phyloP scores from a whole-genome alignment of 1,139 yeast genomes.

The Zygosaccharomyces pseudobailii region DNA sequence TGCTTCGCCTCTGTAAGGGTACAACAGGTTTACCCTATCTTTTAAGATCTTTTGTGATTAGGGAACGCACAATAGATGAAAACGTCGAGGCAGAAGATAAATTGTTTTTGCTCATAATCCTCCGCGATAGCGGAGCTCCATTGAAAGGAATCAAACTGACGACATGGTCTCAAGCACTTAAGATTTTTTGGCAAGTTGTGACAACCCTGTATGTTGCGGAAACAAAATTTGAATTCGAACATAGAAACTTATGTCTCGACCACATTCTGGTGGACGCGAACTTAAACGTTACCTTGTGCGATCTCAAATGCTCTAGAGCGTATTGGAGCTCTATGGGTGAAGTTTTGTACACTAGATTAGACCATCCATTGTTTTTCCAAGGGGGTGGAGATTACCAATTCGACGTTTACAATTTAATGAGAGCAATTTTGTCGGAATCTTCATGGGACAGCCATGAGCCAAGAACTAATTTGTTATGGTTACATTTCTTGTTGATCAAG shows the following conservation, averaged over 20 bases:
- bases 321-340: slow-evolving; percentile 28
- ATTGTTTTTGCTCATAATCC: slow-evolving; percentile 23
- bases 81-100: slow-evolving; percentile 7
- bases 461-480: slow-evolving; percentile 42
- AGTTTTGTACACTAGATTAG: slow-evolving; percentile 39
- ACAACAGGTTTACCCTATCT: slow-evolving; percentile 30
- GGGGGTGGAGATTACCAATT: slow-evolving; percentile 50
- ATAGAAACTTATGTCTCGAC: slow-evolving; percentile 64
- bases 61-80: slow-evolving; percentile 9
- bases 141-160: slow-evolving; percentile 29
- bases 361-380: slow-evolving; percentile 49
- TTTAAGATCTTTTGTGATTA: slow-evolving; percentile 22
- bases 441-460: slow-evolving; percentile 38
- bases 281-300: slow-evolving; percentile 49
- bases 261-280: slow-evolving; percentile 42
- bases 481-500: slow-evolving; percentile 37
- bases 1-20: slow-evolving; percentile 22
- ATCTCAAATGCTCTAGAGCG: slow-evolving; percentile 52
- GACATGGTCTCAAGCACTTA: slow-evolving; percentile 50
- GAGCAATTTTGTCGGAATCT: slow-evolving; percentile 21
- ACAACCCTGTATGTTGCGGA: slow-evolving; percentile 49
- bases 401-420: slow-evolving; percentile 49
- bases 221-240: slow-evolving; percentile 51
- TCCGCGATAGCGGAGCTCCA: slow-evolving; percentile 32
- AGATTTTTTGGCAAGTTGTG: slow-evolving; percentile 50